Percentiles rank a stretch among this genome's conserved stretches.
These are phyloP conservation scores for Nigrospora osmanthi DNA, from an alignment of 2,329 filamentous ascomycete species.

Conservation along the genomic window DNA sequence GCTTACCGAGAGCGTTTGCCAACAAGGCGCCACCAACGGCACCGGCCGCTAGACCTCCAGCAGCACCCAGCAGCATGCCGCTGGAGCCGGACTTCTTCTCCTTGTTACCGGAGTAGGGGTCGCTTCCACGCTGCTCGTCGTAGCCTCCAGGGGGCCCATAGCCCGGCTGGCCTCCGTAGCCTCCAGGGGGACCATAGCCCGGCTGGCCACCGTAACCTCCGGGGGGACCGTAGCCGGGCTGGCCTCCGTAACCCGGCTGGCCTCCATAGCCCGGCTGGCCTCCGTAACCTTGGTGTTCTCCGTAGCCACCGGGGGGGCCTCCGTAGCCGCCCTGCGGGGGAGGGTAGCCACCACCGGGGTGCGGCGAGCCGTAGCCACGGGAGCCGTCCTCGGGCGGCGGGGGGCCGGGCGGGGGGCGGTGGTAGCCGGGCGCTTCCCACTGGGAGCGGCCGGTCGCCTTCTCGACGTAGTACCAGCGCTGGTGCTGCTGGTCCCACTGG, in stretches of 20 bases:
- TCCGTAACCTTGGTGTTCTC: slow-evolving; percentile 1
- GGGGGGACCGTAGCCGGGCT: slow-evolving; percentile 5
- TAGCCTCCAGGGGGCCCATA: slow-evolving; percentile 1
- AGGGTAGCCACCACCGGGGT: slow-evolving; percentile 3
- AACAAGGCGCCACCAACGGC: slow-evolving; percentile 50
- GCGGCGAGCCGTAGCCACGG: slow-evolving; percentile 5
- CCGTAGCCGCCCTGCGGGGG: slow-evolving; percentile 8
- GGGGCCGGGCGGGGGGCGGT: background rate
- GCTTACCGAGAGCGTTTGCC: slow-evolving; percentile 44
- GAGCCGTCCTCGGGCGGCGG: background rate
- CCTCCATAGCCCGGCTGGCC: slow-evolving; percentile 9
- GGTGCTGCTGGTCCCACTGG: slow-evolving; percentile 52
- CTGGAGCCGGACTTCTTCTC: slow-evolving; percentile 35
- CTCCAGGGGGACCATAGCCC: background rate
- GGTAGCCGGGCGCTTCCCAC: slow-evolving; percentile 6
- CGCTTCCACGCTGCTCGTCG: slow-evolving; percentile 3
- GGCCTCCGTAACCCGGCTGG: slow-evolving; percentile 7
- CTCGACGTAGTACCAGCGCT: slow-evolving; percentile 60
- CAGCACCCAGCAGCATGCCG: slow-evolving; percentile 46
- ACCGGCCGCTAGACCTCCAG: slow-evolving; percentile 48
- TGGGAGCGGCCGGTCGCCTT: slow-evolving; percentile 49
- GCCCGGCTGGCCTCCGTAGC: slow-evolving; percentile 2
- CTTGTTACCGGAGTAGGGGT: slow-evolving; percentile 19
- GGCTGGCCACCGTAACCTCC: slow-evolving; percentile 5
- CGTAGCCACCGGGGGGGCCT: slow-evolving; percentile 7